phyloP scores from a whole-genome alignment of 2,329 filamentous ascomycete species.

The Xylariaceae sp. region DNA sequence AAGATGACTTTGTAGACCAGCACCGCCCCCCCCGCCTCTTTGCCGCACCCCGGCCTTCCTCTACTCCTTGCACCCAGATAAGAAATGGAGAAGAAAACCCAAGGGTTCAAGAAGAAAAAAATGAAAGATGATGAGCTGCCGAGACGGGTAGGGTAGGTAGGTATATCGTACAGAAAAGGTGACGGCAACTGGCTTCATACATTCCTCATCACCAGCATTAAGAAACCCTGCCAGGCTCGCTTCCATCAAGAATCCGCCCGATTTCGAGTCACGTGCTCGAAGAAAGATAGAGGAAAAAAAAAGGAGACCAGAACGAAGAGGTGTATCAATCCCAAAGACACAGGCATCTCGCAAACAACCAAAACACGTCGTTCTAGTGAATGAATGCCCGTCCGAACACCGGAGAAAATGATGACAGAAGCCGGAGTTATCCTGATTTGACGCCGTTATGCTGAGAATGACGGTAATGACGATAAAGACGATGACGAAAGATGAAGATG shows the following conservation, averaged over 20 bases:
- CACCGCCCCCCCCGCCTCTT: slow-evolving; percentile 3
- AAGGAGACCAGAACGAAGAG: not conserved
- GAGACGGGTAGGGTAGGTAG: slow-evolving; percentile 4
- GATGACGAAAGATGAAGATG: not conserved
- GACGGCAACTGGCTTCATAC: slow-evolving; percentile 14
- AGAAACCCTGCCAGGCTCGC: not conserved
- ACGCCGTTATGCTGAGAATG: slow-evolving; percentile 25
- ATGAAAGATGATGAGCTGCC: not conserved
- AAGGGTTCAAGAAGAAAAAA: not conserved
- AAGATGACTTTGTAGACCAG: slow-evolving; percentile 5
- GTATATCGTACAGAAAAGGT: slow-evolving; percentile 23
- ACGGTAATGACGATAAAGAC: slow-evolving; percentile 8
- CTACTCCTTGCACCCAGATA: slow-evolving; percentile 19
- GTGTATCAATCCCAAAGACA: not conserved
- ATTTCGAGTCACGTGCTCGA: too few species aligned
- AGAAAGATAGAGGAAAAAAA: not conserved
- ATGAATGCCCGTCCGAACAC: slow-evolving; percentile 15
- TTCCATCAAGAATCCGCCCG: too few species aligned
- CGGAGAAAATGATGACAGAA: slow-evolving; percentile 13
- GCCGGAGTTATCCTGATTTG: slow-evolving; percentile 21
- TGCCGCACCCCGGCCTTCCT: too few species aligned
- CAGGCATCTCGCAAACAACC: slow-evolving; percentile 3
- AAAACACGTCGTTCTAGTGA: slow-evolving; percentile 11
- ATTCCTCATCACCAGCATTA: slow-evolving; percentile 19
- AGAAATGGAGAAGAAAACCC: not conserved